Percentiles rank a stretch among this genome's conserved stretches.
Evolutionary conservation across 768 basidiomycete genomes (phyloP).

Genomic region (Termitomyces sp.): DNA sequence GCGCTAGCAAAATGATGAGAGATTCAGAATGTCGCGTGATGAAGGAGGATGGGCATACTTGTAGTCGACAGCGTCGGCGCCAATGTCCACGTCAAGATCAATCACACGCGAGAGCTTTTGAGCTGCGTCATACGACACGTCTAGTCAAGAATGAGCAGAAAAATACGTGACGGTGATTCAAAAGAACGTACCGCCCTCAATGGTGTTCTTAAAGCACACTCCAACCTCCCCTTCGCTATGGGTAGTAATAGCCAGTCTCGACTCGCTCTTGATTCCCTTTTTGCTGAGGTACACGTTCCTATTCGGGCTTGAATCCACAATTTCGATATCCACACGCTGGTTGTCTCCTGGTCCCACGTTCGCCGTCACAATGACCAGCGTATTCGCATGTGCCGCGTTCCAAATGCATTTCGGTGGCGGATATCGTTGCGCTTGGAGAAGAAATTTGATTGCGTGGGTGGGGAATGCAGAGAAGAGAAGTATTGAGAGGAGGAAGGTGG

Average conservation of each 20-base stretch:
- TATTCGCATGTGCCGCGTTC: conserved; percentile 85
- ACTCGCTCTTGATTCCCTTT: conserved; percentile 84
- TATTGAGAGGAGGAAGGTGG: conserved; percentile 28
- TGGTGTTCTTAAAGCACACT: conserved; percentile 86
- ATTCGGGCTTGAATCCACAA: conserved; percentile 82
- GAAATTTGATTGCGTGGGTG: conserved; percentile 78
- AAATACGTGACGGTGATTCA: conserved; percentile 1
- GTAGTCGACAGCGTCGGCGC: conserved; percentile 98
- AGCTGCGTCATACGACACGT: conserved; percentile 44
- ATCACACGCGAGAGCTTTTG: conserved; percentile 62
- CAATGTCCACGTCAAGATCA: conserved; percentile 96
- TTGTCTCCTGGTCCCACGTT: conserved; percentile 75
- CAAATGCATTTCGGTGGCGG: conserved; percentile 89
- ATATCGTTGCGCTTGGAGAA: conserved; percentile 65
- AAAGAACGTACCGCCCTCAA: conserved; percentile 61
- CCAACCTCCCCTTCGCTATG: conserved; percentile 94
- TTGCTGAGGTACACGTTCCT: conserved; percentile 92
- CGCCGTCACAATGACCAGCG: conserved; percentile 94
- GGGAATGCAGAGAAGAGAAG: conserved; percentile 29
- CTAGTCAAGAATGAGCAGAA: conserved; percentile 27
- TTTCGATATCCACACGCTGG: conserved; percentile 92
- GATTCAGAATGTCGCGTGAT: background rate
- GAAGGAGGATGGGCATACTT: conserved; percentile 53
- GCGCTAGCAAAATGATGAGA: conserved; percentile 54
- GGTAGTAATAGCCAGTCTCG: conserved; percentile 89